A percentile compares a stretch with the other conserved stretches of the same genome.
phyloP scores from a whole-genome alignment of 1,284 basidiomycete genomes.

The Apiotrichum mycotoxinovorans region DNA sequence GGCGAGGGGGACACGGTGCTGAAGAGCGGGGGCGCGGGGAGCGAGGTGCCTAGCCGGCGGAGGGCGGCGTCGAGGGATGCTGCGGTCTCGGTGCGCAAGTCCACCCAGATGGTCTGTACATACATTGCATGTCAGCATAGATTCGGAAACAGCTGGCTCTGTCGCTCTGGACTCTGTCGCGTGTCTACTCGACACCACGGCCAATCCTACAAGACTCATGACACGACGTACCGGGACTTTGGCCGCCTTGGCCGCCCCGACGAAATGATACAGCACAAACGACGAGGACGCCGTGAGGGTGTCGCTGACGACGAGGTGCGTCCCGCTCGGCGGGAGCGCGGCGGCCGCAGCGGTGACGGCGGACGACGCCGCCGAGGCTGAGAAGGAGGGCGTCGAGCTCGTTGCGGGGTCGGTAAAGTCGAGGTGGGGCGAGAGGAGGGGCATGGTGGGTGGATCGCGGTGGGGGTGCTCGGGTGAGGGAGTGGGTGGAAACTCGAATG shows the following conservation, averaged over 20 bases:
- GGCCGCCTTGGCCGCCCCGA: constrained; percentile 27
- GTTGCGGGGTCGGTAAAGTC: constrained; percentile 22
- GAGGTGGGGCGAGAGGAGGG: constrained; percentile 30
- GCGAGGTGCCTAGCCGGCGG: constrained; percentile 8
- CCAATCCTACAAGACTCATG: neutral
- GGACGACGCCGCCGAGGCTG: constrained; percentile 9
- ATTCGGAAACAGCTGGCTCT: neutral
- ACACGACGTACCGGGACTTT: constrained; percentile 19
- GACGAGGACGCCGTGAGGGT: constrained; percentile 38
- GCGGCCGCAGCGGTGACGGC: constrained; percentile 6
- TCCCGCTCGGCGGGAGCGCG: constrained; percentile 32
- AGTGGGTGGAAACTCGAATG: too few species aligned
- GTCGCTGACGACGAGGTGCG: constrained; percentile 45
- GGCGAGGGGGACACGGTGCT: neutral
- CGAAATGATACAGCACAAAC: constrained; percentile 43
- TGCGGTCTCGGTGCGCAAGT: constrained; percentile 37
- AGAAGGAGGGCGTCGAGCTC: constrained; percentile 21
- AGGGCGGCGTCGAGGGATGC: constrained; percentile 26
- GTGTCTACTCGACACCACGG: neutral
- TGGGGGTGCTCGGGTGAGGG: neutral
- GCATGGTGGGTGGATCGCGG: neutral
- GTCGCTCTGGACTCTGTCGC: too few species aligned
- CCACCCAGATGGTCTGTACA: constrained; percentile 37
- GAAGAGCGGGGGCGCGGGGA: constrained; percentile 15
- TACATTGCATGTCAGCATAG: neutral